Base-by-base conservation (phyloP, 768 basidiomycete species). In the Porpolomopsis calyptriformis region DNA sequence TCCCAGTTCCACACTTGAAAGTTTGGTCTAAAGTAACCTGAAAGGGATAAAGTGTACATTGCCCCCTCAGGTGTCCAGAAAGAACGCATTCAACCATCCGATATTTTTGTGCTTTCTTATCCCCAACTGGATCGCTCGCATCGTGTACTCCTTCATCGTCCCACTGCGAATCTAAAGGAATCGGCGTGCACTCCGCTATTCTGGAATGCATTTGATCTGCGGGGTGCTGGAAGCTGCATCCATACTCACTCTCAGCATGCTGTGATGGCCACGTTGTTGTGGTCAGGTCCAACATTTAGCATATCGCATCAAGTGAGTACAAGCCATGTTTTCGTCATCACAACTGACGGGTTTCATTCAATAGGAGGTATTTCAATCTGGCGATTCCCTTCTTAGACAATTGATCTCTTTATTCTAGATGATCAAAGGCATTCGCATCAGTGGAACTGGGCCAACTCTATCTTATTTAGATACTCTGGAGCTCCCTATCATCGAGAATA, bases 41-140 rank as follows among this genome's bases (percentile, higher is more conserved):
- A 24, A 0, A 83, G 84, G 11, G 76, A 87, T 49, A 80, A 79
- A 50, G 86, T 89, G 16, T 91, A 78, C 65, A 83, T 91, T 53
- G 86, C 88, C 5, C 88, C 89, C 0, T 89, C 86, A 1, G 87
- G 87, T 2, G 89, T 92, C 2, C 90, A 93, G 60, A 93, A 93
- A 56, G 90, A 92, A 53, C 76, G 88, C 11, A 92, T 92, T 52
- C 66, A 76, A 51, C 79, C 88, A 0, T 67, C 65, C n/a, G 81
- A 93, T 60, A 89, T 93, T 41, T 93, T 92, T 52, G 89, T 92
- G 4, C 70, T 92, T 22, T 84, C 87, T 0, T 91, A 77, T 56
- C 83, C 84, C 0, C 82, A 82, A 57, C 60, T 70, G 1, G 61
- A 69, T 3, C 69, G 77, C 1, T 73, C 78, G 29, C 80, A 85